Conservation (phyloP, 225 moss, liverwort and hornwort genomes). For the Thuidium tamariscinum region DNA sequence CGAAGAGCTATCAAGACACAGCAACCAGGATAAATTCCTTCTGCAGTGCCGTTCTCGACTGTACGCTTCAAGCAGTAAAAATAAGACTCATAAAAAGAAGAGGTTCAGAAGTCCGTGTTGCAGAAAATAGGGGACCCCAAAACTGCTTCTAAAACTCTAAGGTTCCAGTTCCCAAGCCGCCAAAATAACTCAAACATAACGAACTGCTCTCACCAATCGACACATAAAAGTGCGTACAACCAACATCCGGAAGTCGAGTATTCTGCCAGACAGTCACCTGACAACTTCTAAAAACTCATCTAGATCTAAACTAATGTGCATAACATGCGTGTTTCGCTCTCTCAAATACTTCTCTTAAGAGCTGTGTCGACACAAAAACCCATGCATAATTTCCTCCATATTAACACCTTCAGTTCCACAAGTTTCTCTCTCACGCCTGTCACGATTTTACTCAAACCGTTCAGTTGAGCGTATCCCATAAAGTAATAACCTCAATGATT, state of each 20-base stretch:
- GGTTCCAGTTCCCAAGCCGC: neutral
- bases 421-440: neutral
- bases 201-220: neutral
- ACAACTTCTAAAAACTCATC: neutral
- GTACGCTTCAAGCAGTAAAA: neutral
- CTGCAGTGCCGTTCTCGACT: neutral
- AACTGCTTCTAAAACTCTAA: neutral
- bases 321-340: neutral
- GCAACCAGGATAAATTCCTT: neutral
- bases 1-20: neutral
- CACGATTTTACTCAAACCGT: neutral
- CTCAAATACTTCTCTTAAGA: neutral
- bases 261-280: neutral
- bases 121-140: neutral
- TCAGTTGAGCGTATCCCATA: neutral
- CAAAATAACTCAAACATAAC: neutral
- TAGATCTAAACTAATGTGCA: neutral
- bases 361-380: neutral
- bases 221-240: neutral
- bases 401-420: slow-evolving; percentile 2
- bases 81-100: neutral
- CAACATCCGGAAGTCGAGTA: neutral
- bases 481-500: neutral
- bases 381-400: slow-evolving; percentile 7
- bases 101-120: neutral